phyloP scores from a whole-genome alignment of 2,329 filamentous ascomycete species.

The Phialophora expanda region DNA sequence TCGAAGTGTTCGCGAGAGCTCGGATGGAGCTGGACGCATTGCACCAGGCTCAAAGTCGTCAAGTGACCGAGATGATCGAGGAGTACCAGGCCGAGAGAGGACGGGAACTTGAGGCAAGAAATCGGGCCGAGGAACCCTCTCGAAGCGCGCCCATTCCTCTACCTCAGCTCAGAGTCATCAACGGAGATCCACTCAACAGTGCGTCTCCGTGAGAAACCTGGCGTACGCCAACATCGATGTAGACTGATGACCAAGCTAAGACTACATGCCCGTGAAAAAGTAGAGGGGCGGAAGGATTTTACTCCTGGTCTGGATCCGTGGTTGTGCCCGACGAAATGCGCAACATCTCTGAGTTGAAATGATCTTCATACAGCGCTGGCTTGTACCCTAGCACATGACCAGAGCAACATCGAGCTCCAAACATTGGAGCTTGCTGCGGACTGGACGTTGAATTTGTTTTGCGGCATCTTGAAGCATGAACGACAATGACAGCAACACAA shows the following conservation, averaged over 20 bases:
- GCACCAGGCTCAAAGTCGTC: constrained; percentile 11
- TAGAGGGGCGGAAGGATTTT: neutral
- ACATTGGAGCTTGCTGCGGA: neutral
- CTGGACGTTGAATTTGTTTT: neutral
- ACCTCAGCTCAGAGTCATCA: constrained; percentile 17
- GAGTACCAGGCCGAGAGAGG: constrained; percentile 12
- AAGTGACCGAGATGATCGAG: constrained; percentile 17
- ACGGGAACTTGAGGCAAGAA: constrained; percentile 1
- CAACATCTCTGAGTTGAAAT: neutral
- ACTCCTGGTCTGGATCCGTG: neutral
- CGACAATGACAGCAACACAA: neutral
- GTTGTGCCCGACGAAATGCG: neutral
- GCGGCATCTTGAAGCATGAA: neutral
- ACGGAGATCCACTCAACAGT: constrained; percentile 12
- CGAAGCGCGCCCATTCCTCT: constrained; percentile 10
- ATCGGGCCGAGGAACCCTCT: constrained; percentile 10
- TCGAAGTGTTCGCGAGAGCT: constrained; percentile 11
- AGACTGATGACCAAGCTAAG: neutral
- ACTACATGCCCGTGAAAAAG: neutral
- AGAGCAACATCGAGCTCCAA: neutral
- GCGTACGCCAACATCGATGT: neutral
- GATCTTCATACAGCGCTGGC: neutral
- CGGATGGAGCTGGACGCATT: constrained; percentile 21
- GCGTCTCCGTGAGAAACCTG: neutral
- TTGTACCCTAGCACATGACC: neutral